Base-by-base conservation (phyloP, 768 basidiomycete species). In the Tricholoma furcatifolium region DNA sequence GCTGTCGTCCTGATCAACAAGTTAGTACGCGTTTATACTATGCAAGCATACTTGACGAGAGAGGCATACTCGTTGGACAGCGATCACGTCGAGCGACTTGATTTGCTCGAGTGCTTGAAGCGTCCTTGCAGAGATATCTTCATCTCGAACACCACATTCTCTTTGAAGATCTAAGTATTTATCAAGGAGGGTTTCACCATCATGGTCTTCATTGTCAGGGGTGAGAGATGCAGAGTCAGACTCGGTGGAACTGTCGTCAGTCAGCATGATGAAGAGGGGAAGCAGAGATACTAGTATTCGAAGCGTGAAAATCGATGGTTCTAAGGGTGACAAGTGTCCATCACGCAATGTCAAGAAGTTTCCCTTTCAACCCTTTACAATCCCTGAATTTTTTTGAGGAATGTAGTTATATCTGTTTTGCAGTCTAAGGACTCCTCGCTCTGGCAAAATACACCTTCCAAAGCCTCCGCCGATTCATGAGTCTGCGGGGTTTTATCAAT, bases 371-470 rank as follows among this genome's bases (percentile, higher is more conserved):
- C 20, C 21, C n/a, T 30, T 47, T 70, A 83, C 58, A 84, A 63
- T 50, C 81, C 82, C 35, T 73, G 65, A 53, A 85, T 84, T 60
- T 75, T 76, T 62, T 74, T 80, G 49, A 88, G 69, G 66, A 84
- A 85, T 4, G 74, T 67, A 39, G 80, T 74, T 36, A 85, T 71
- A 61, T 81, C 75, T 50, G 79, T 79, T 62, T 76, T 78, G 66
- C 80, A 82, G 58, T 77, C 70, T 56, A 89, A 66, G 45, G 65
- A 59, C 18, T 77, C 75, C 23, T 73, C 71, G 53, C 65, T 83
- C 51, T 70, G 76, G 20, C 88, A 88, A 65, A 89, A 84, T 27
- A 92, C 57, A 3, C 80, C 68, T 57, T 87, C 83, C 52, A 88
- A 83, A 6, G 74, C 74, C 32, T 75, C 70, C 17, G 67, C 76